Evolutionary conservation across 140 eudicot genomes (phyloP).

Genomic region (Anethum foeniculum): DNA sequence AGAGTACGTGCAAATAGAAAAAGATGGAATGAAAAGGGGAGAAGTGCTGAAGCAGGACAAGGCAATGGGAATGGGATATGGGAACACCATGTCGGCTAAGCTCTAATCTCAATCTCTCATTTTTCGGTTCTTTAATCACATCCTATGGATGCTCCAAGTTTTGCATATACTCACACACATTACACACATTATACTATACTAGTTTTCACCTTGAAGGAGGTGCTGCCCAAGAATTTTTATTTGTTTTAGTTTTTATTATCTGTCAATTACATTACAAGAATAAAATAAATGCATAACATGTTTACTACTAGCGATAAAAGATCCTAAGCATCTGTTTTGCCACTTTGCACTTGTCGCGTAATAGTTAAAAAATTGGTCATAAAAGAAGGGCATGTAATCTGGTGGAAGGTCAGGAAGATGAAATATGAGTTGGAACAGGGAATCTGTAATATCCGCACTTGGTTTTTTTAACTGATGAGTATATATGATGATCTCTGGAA

Average conservation of each 20-base stretch:
- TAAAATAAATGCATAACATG: neutral
- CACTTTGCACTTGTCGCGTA: neutral
- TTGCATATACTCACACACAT: neutral
- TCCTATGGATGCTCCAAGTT: neutral
- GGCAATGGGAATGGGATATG: conserved; percentile 28
- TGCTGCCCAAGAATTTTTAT: neutral
- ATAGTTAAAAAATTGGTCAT: neutral
- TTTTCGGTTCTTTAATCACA: neutral
- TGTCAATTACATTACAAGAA: neutral
- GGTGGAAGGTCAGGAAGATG: neutral
- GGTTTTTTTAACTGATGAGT: neutral
- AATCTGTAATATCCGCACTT: neutral
- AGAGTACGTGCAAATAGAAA: conserved; percentile 9
- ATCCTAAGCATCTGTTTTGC: neutral
- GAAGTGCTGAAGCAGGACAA: conserved; percentile 38
- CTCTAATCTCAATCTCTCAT: conserved; percentile 4
- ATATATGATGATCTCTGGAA: neutral
- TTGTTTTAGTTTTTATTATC: neutral
- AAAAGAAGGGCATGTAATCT: neutral
- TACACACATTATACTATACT: neutral
- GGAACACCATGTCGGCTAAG: conserved; percentile 54
- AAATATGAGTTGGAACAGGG: neutral
- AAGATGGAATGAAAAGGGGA: conserved; percentile 22
- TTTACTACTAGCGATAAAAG: neutral
- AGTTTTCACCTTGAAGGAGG: neutral